Evolutionary conservation across 805 yeast species (phyloP).

Genomic region (Cyberlindnera suaveolens): DNA sequence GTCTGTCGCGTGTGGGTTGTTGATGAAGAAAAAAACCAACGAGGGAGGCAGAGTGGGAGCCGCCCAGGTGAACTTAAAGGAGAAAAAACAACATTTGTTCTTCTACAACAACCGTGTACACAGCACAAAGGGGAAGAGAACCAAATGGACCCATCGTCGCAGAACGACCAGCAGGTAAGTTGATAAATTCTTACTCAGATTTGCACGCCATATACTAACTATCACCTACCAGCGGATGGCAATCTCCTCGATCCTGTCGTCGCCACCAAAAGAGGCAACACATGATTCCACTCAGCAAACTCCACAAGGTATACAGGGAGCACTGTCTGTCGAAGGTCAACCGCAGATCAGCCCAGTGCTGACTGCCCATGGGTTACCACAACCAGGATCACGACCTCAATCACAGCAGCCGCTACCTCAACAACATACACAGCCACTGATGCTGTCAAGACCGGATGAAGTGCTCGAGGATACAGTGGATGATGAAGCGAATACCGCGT

Average conservation of each 20-base stretch:
- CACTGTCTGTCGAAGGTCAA: no score
- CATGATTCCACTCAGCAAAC: no score
- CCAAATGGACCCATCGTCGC: not conserved
- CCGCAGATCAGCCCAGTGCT: no score
- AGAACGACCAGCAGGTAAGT: constrained; percentile 1
- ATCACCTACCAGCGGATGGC: constrained; percentile 14
- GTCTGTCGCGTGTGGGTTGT: no score
- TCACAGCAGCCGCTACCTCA: not conserved
- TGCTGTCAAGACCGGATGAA: not conserved
- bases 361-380: no score
- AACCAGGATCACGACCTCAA: not conserved
- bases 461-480: not conserved
- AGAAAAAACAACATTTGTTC: not conserved
- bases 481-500: constrained; percentile 5
- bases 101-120: not conserved
- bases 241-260: constrained; percentile 18
- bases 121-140: not conserved
- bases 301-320: no score
- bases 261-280: constrained; percentile 8
- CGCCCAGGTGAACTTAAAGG: not conserved
- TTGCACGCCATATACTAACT: not conserved
- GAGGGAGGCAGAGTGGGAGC: no score
- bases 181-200: no score
- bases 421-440: not conserved
- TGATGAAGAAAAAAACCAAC: no score